Evolutionary conservation across 1,284 basidiomycete genomes (phyloP), one percentile per base, ranked within the genome.

Genomic region (Inonotus hispidus): DNA sequence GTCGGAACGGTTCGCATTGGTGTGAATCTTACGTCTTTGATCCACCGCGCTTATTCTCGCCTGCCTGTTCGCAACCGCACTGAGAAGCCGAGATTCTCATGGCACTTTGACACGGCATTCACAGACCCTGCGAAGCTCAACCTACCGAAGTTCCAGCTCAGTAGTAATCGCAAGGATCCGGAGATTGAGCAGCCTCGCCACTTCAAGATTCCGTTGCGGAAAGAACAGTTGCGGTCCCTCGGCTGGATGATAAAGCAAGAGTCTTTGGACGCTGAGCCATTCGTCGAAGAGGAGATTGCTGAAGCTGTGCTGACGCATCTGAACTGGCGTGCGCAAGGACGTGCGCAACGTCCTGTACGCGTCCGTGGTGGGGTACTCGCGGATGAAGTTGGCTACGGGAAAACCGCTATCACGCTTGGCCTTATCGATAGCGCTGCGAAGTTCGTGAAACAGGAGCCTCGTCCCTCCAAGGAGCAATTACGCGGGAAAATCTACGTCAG

Each of bases 331-430:
- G 93, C 92, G 3, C 94, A 98, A 72, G 95, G 92, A 53, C 88
- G 92, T 54, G 94, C 92, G 1, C 85, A 91, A 66, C 77, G 94
- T 23, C 82, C 86, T 0, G 82, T 93, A 57, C 80, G 77, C 63
- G 76, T 97, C 25, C 82, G 91, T 53, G 95, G 95, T 14, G 95
- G 95, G 29, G 95, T 98, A 57, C 83, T 98, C 52, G 95, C 95
- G 7, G 95, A 98, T 69, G 90, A 96, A 72, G 95, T 98, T 66
- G 95, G 95, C 55, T 98, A 98, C 70, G 95, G 95, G 37, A 98
- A 98, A 76, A 98, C 95, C 0, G 94, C 94, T 27, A 97, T 98
- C 67, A 94, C 93, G 0, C 81, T 98, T 21, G 95, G 90, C 10
- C 79, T 98, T 59, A 89, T 96, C 65, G 87, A 90, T 68, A 87